Percentiles rank a stretch among this genome's conserved stretches.
phyloP scores from a whole-genome alignment of 768 basidiomycete genomes.

The Tubosaeta brunneosetosa region DNA sequence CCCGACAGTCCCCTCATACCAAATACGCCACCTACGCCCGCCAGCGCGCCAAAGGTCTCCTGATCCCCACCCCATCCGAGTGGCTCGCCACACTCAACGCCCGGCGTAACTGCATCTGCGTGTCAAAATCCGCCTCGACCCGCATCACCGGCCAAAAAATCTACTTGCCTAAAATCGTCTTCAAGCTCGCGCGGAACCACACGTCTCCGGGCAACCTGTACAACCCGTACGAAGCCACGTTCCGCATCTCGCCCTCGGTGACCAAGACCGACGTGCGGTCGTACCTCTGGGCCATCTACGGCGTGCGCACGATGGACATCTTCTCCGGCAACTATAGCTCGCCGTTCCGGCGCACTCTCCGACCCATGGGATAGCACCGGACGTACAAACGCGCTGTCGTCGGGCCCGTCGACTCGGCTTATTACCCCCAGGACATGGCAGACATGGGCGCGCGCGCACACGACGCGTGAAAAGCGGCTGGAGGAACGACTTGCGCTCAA shows the following conservation, averaged over 20 bases:
- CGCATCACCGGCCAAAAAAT: slow-evolving; percentile 74
- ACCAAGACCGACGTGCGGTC: slow-evolving; percentile 92
- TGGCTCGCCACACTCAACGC: slow-evolving; percentile 60
- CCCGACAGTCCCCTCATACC: slow-evolving; percentile 50
- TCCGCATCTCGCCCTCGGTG: slow-evolving; percentile 82
- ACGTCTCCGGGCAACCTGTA: slow-evolving; percentile 74
- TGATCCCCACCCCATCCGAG: slow-evolving; percentile 48
- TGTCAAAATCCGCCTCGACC: slow-evolving; percentile 30
- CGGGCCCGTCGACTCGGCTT: slow-evolving; percentile 88
- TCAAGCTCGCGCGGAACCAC: slow-evolving; percentile 79
- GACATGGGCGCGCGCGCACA: slow-evolving; percentile 65
- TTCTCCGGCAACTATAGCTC: slow-evolving; percentile 90
- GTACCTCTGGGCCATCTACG: slow-evolving; percentile 81
- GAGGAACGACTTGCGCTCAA: slow-evolving; percentile 52
- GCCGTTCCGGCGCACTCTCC: slow-evolving; percentile 39
- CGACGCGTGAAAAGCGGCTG: slow-evolving; percentile 55
- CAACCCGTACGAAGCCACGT: slow-evolving; percentile 93
- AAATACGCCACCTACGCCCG: slow-evolving; percentile 61
- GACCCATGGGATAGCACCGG: slow-evolving; percentile 35
- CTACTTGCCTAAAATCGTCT: slow-evolving; percentile 85
- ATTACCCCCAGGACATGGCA: slow-evolving; percentile 78
- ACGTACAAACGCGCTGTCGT: slow-evolving; percentile 92
- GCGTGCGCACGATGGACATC: slow-evolving; percentile 86
- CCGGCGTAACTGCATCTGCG: slow-evolving; percentile 68
- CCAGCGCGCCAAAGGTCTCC: slow-evolving; percentile 47